Evolutionary conservation across 2,329 filamentous ascomycete species (phyloP).

Genomic region (Penicillium vulpinum): DNA sequence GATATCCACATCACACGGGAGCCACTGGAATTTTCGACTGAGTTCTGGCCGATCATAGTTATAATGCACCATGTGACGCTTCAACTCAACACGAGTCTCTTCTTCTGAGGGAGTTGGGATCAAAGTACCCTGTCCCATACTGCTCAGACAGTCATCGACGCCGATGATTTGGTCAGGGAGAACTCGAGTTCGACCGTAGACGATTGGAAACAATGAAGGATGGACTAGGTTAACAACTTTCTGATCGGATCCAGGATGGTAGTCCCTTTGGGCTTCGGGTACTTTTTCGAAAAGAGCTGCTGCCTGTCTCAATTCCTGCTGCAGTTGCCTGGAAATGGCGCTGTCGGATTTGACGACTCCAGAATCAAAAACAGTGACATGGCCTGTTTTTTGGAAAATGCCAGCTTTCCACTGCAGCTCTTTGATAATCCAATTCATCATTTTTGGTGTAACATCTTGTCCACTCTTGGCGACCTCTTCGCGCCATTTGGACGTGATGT

Average conservation of each 20-base stretch:
- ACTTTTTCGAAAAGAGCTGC: constrained; percentile 56
- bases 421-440: constrained; percentile 44
- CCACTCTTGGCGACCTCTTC: constrained; percentile 26
- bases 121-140: constrained; percentile 15
- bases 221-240: constrained; percentile 66
- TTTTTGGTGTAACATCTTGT: constrained; percentile 30
- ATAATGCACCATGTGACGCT: not conserved
- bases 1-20: constrained; percentile 43
- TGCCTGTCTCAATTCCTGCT: constrained; percentile 47
- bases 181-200: constrained; percentile 32
- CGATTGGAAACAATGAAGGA: constrained; percentile 53
- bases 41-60: not conserved
- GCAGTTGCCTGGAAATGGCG: constrained; percentile 44
- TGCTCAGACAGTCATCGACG: constrained; percentile 27
- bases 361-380: constrained; percentile 49
- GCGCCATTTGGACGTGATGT: constrained; percentile 38
- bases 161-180: constrained; percentile 21
- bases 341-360: constrained; percentile 57
- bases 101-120: not conserved
- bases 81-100: not conserved
- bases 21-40: constrained; percentile 49
- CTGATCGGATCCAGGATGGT: constrained; percentile 60
- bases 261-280: constrained; percentile 58
- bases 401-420: constrained; percentile 54
- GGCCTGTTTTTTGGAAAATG: constrained; percentile 39